Evolutionary conservation across 345 rosid genomes (phyloP).

Genomic region (Lepidium didymum): DNA sequence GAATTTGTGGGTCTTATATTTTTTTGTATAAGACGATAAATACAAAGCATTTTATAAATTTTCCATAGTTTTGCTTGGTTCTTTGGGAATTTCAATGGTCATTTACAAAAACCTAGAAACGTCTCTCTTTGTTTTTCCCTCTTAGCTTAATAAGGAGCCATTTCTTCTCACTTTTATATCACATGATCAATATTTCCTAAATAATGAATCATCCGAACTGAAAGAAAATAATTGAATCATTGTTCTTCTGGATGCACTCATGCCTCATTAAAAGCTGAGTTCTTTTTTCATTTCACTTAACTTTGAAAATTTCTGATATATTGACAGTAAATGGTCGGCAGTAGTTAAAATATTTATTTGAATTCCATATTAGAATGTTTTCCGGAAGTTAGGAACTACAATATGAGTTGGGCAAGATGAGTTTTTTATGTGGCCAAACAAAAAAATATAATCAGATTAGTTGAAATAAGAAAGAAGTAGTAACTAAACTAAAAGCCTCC

Average conservation of each 20-base stretch:
- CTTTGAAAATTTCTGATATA: background rate
- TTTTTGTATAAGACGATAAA: background rate
- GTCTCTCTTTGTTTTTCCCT: constrained; percentile 10
- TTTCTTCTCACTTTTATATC: background rate
- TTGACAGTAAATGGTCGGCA: too few species aligned
- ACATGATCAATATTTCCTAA: background rate
- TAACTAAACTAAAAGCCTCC: background rate
- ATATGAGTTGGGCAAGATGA: background rate
- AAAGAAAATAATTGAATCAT: background rate
- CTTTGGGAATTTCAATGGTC: constrained; percentile 27
- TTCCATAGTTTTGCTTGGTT: constrained; percentile 7
- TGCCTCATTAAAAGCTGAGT: background rate
- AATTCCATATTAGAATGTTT: background rate
- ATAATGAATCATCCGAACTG: background rate
- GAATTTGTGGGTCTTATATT: background rate
- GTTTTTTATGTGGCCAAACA: background rate
- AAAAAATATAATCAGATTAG: background rate
- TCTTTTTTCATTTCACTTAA: background rate
- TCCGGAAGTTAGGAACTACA: background rate
- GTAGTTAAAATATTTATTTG: too few species aligned
- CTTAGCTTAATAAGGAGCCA: constrained; percentile 16
- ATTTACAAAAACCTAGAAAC: background rate
- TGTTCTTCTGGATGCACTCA: background rate
- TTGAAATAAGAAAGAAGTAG: background rate
- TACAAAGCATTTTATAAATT: background rate